Base-by-base conservation (phyloP, 2,329 filamentous ascomycete genomes). In the Colletotrichum magnum region DNA sequence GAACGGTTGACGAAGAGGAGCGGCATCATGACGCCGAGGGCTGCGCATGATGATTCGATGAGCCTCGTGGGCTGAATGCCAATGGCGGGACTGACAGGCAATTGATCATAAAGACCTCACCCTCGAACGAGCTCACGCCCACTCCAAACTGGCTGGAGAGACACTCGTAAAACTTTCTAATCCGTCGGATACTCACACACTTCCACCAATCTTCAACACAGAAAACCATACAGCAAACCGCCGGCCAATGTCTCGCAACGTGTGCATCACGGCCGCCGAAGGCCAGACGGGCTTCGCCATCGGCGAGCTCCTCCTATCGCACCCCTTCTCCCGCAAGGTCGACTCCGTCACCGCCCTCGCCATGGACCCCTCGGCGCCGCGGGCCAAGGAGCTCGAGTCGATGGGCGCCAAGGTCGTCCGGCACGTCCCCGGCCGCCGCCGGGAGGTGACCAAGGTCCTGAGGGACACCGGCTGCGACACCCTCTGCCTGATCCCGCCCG, bases 271-370 rank as follows among this genome's bases (percentile, higher is more conserved):
- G 2, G 80, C 85, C 39, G 79, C 80, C 13, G 85, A 87, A 51
- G 85, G 85, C 73, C 79, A 87, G 64, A 87, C 84, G 5, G 85
- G 85, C 71, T 86, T 84, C 71, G 76, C 83, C 66, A 86, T 87
- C 72, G 82, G 83, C 47, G 83, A 87, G 72, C 78, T 86, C 6
- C 78, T 87, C 50, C 80, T 87, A 54, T 82, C 78, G 24, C 73
- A 84, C 36, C 76, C 80, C 12, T 87, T 87, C 77, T 79, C 77
- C 16, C 75, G 75, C 24, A 79, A 83, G 64, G 74, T 85, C 70
- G 75, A 78, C 71, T 80, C 78, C 13, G 74, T 88, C 47, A 78
- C 76, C 28, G 82, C 80, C 12, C 76, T 87, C 9, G 74, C 81
- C 5, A 73, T 86, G 2, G 64, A 86, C 57, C 81, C 84, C 0